These are phyloP conservation scores for Botryobasidium botryosum DNA, from an alignment of 768 basidiomycete species.

Conservation along the genomic window DNA sequence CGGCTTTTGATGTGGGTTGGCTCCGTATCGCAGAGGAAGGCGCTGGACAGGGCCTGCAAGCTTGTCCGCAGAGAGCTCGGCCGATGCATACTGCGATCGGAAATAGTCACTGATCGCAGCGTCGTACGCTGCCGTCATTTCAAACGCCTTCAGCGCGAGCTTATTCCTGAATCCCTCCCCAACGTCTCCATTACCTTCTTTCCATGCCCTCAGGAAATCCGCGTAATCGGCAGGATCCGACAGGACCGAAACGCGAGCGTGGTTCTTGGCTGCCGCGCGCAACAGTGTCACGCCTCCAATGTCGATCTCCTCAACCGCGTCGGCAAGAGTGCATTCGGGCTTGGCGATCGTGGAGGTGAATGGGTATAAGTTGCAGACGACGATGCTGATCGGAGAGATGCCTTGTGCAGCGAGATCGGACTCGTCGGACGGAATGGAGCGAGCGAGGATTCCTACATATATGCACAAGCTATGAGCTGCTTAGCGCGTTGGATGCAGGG, in stretches of 20 bases:
- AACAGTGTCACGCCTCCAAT: conserved; percentile 97
- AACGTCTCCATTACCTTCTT: conserved; percentile 54
- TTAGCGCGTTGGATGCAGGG: not conserved
- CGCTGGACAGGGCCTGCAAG: conserved; percentile 61
- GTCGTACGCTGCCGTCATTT: conserved; percentile 90
- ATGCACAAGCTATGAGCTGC: not conserved
- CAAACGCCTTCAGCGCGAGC: conserved; percentile 91
- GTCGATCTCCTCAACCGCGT: conserved; percentile 95
- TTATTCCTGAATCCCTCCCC: conserved; percentile 52
- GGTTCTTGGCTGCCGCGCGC: conserved; percentile 96
- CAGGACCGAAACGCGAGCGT: conserved; percentile 76
- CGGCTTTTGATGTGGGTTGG: conserved; percentile 97
- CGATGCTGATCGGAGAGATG: conserved; percentile 88
- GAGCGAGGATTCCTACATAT: conserved; percentile 72
- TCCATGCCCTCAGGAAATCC: conserved; percentile 65
- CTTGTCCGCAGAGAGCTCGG: conserved; percentile 45
- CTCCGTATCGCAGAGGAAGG: conserved; percentile 80
- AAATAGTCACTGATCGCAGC: conserved; percentile 94
- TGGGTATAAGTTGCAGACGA: conserved; percentile 98
- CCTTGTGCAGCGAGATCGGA: conserved; percentile 64
- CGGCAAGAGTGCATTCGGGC: conserved; percentile 75
- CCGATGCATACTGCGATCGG: conserved; percentile 82
- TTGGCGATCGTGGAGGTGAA: conserved; percentile 83
- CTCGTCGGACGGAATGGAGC: conserved; percentile 79
- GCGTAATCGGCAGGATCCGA: conserved; percentile 82